phyloP scores from a whole-genome alignment of 805 yeast genomes.

The Martiniozyma abietophila region DNA sequence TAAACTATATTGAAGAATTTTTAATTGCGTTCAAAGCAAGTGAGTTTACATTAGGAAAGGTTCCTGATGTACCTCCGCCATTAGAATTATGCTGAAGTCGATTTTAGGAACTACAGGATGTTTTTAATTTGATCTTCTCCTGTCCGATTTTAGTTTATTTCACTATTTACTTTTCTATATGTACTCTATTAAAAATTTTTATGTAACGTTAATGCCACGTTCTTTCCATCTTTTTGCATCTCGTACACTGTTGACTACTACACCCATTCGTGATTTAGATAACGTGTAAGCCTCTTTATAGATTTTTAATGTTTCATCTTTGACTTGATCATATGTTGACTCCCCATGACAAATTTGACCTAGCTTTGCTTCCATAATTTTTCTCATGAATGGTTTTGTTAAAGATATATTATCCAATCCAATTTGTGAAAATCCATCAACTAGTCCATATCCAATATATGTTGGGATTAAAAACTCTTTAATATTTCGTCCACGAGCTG shows the following conservation, averaged over 20 bases:
- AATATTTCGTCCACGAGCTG: conserved; percentile 28
- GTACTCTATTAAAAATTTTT: too few relatives aligned
- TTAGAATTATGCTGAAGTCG: conserved; percentile 31
- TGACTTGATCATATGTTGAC: conserved; percentile 42
- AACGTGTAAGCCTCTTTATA: conserved; percentile 53
- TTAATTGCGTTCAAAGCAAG: conserved; percentile 38
- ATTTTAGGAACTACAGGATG: too few relatives aligned
- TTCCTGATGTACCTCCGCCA: conserved; percentile 74
- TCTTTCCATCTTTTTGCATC: too few relatives aligned
- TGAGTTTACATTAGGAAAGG: conserved; percentile 45
- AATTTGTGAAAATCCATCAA: conserved; percentile 77
- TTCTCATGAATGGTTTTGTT: conserved; percentile 82
- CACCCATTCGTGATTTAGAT: conserved; percentile 3
- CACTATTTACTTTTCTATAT: too few relatives aligned
- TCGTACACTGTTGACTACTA: too few relatives aligned
- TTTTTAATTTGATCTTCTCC: too few relatives aligned
- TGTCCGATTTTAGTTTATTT: too few relatives aligned
- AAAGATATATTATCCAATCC: conserved; percentile 63
- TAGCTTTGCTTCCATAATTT: conserved; percentile 61
- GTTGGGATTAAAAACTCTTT: conserved; percentile 60
- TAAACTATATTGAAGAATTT: conserved; percentile 34
- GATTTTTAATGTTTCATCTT: conserved; percentile 41
- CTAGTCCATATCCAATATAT: conserved; percentile 73
- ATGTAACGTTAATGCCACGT: background rate
- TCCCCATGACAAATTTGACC: conserved; percentile 61